Evolutionary conservation across 306 rosid species (phyloP).

Genomic region (Gillenia trifoliata): DNA sequence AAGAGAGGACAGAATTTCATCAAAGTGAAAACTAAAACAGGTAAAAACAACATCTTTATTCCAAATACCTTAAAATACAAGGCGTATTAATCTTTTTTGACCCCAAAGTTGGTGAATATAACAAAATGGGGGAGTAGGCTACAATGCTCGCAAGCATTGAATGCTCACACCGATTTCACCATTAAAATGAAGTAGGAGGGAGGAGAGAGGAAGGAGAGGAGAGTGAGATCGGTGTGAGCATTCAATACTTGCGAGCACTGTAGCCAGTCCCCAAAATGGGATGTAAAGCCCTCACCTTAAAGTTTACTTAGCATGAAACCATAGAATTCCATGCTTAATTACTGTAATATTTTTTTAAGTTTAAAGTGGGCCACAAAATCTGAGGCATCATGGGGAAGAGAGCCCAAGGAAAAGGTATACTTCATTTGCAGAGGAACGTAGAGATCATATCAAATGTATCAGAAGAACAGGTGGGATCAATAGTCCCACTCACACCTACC

Average conservation of each 20-base stretch:
- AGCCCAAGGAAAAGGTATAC: constrained; percentile 1
- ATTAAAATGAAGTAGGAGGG: too few species aligned
- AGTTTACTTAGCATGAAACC: constrained; percentile 3
- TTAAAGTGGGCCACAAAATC: constrained; percentile 22
- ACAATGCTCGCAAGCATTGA: too few species aligned
- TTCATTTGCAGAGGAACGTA: constrained; percentile 5
- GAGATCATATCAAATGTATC: background rate
- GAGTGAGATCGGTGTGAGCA: too few species aligned
- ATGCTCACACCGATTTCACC: too few species aligned
- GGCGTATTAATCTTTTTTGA: background rate
- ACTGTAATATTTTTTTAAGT: background rate
- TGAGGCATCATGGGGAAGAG: background rate
- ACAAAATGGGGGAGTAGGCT: constrained; percentile 12
- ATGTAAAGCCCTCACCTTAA: background rate
- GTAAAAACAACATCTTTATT: background rate
- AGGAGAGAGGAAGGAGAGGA: too few species aligned
- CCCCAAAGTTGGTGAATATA: constrained; percentile 5
- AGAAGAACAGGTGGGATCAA: constrained; percentile 8
- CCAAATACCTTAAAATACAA: background rate
- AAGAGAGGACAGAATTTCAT: background rate
- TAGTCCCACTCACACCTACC: constrained; percentile 20
- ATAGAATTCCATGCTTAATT: background rate
- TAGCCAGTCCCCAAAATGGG: too few species aligned
- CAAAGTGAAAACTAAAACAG: background rate
- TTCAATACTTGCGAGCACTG: too few species aligned